Evolutionary conservation across 2,329 filamentous ascomycete genomes (phyloP), one percentile per base, ranked within the genome.

Genomic region (Penicillium sumatraense): DNA sequence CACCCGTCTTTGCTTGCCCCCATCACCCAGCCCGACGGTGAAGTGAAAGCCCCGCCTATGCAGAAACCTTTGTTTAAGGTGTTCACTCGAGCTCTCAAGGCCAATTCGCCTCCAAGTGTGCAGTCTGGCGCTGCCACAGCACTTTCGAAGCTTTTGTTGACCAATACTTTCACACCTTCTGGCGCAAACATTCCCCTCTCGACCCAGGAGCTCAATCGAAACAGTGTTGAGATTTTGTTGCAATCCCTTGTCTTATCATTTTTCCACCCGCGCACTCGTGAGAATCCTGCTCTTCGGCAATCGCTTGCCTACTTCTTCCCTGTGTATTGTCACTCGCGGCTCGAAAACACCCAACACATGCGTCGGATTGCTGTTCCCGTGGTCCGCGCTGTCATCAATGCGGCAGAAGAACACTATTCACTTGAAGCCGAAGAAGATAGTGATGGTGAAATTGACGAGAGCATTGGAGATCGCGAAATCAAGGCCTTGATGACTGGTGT

Each of bases 241-340:
- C 91, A 90, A 74, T 89, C 89, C 1, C 85, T 97, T 3, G 86
- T 96, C 1, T 80, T 96, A 4, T 86, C 90, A 8, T 98, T 96
- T 77, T 98, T 98, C 73, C 89, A 96, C 67, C 92, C 93, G 0
- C 86, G 89, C 4, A 95, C 90, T 3, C 83, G 85, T 1, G 81
- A 83, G 24, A 97, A 97, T 69, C 89, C 93, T 62, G 87, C 87
- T 8, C 86, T 97, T 6, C 83, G 92, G 20, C 93, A 98, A 73
- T 89, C 90, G 0, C 81, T 98, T 51, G 91, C 90, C 62, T 98
- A 98, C 74, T 97, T 97, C 81, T 79, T 98, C 31, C 93, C 93
- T 0, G 93, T 97, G 0, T 98, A 96, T 78, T 95, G 91, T 73
- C 96, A 93, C 74, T 93, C 89, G 7, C 84, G 90, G 3, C 74